Evolutionary conservation across 441 rosid genomes (phyloP), one percentile per base, ranked within the genome.

Genomic region (Jatropha podagrica): DNA sequence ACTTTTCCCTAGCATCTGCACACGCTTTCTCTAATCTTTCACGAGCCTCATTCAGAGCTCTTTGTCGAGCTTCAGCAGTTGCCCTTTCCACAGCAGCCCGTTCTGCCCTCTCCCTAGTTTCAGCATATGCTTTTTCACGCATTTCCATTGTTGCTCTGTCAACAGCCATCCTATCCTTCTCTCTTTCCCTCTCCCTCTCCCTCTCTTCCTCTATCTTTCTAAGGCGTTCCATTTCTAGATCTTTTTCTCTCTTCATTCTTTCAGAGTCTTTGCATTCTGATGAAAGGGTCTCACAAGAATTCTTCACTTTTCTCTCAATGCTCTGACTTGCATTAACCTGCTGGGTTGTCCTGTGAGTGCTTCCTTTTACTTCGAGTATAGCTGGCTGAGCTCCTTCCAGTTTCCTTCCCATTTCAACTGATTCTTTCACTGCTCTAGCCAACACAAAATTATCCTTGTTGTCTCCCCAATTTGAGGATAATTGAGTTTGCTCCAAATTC

Each of bases 161-260:
- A 59, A 93, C 88, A 64, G 91, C 94, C 97, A 96, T 93, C 83
- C 94, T 90, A 74, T 96, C 99, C 79, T 92, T 96, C 81, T 92
- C 97, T 77, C 96, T 91, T 74, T 93, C 98, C 78, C 90, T 90
- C 76, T 93, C 98, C 79, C 97, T 92, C 74, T 95, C 99, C 81
- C 84, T 88, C 81, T 93, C 94, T 83, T 91, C 97, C 81, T 96
- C 97, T 67, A 87, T 72, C 87, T 85, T 91, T 82, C 89, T 86
- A 65, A 91, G 86, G 26, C 76, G 89, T 68, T 92, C 92, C 80
- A 64, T 82, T 74, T 92, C 93, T 59, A 84, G 26, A 81, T 87
- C 92, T 75, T 83, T 84, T 77, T 94, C 95, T 74, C 88, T 87
- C 79, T 81, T 86, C 76, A 86, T 40, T 80, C 87, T 87, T 75